Conservation (phyloP, 2,329 filamentous ascomycete species). For the Colletotrichum echinochloae region DNA sequence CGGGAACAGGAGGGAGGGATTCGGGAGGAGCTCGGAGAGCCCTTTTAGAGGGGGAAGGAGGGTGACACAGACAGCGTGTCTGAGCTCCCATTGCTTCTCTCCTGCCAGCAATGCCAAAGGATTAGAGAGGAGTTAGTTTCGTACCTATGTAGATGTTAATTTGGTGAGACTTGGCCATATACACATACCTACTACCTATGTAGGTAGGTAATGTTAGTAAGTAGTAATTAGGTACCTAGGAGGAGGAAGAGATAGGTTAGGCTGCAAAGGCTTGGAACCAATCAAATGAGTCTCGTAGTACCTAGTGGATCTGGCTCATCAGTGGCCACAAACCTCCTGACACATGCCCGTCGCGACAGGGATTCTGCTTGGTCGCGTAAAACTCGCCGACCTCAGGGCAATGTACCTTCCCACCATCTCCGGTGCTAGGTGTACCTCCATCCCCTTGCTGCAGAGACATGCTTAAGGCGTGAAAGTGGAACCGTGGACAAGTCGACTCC, state of each 20-base stretch:
- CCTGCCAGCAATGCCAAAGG: slow-evolving; percentile 5
- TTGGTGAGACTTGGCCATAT: slow-evolving; percentile 6
- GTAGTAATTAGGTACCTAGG: too few relatives aligned
- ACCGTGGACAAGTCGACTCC: slow-evolving; percentile 22
- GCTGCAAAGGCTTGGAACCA: slow-evolving; percentile 17
- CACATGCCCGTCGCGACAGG: slow-evolving; percentile 52
- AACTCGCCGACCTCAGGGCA: slow-evolving; percentile 20
- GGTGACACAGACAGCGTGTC: slow-evolving; percentile 21
- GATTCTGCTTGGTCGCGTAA: slow-evolving; percentile 44
- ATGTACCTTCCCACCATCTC: slow-evolving; percentile 27
- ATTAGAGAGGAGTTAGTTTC: not conserved
- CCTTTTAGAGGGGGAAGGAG: too few relatives aligned
- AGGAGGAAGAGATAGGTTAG: too few relatives aligned
- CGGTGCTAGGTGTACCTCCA: slow-evolving; percentile 2
- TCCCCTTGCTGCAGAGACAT: slow-evolving; percentile 1
- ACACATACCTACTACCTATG: too few relatives aligned
- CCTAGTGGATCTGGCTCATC: slow-evolving; percentile 15
- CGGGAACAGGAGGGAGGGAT: not conserved
- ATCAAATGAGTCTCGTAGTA: slow-evolving; percentile 37
- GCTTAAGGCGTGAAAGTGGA: slow-evolving; percentile 29
- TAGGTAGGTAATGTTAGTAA: too few relatives aligned
- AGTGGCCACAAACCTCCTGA: slow-evolving; percentile 46
- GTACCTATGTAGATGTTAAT: slow-evolving; percentile 10
- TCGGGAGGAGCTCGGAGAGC: not conserved
- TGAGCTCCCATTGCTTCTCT: slow-evolving; percentile 22